Evolutionary conservation across 257 asterid genomes (phyloP).

Genomic region (Nyctanthes arbortristis): DNA sequence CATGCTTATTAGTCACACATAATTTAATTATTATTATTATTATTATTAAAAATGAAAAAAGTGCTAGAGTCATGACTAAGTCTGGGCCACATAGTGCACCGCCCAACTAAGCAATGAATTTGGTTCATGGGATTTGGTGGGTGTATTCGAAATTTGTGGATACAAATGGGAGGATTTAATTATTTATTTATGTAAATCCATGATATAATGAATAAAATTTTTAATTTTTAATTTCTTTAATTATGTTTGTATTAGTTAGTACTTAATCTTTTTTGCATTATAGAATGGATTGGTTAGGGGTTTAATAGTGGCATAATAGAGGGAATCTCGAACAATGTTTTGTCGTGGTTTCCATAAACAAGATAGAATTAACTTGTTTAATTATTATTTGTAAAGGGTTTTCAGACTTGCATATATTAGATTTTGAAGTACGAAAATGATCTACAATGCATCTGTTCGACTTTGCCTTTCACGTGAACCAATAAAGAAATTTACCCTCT

Average conservation of each 20-base stretch:
- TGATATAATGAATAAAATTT: neutral
- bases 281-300: conserved; percentile 9
- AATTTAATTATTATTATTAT: too few species aligned
- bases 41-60: neutral
- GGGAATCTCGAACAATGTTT: conserved; percentile 35
- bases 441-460: too few species aligned
- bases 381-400: neutral
- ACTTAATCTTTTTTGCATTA: neutral
- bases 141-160: conserved; percentile 21
- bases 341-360: neutral
- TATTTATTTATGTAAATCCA: neutral
- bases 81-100: conserved; percentile 44
- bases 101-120: conserved; percentile 30
- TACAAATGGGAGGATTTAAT: neutral
- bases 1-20: neutral
- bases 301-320: conserved; percentile 29
- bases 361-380: conserved; percentile 7
- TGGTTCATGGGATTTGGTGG: conserved; percentile 18
- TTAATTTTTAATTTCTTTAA: neutral
- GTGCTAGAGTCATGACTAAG: conserved; percentile 10
- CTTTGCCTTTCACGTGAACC: too few species aligned
- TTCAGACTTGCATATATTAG: neutral
- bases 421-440: too few species aligned
- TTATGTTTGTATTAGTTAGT: neutral
- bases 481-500: too few species aligned